These are phyloP conservation scores for Beauveria bassiana DNA, from an alignment of 2,329 filamentous ascomycete genomes.

Conservation along the genomic window DNA sequence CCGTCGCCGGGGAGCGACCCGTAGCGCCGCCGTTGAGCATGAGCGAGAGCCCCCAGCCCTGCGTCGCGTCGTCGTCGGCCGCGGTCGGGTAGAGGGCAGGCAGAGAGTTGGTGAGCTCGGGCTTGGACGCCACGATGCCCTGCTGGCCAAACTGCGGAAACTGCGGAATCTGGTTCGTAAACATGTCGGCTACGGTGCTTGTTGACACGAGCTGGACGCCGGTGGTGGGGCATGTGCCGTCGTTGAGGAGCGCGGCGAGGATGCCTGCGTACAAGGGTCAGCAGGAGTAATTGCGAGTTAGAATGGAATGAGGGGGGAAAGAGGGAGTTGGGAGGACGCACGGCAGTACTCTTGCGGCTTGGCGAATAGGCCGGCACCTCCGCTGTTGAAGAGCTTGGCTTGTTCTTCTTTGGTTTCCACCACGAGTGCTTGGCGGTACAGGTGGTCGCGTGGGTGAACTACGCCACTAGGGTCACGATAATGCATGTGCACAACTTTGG, in stretches of 20 bases:
- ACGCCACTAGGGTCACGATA: slow-evolving; percentile 37
- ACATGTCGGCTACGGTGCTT: slow-evolving; percentile 56
- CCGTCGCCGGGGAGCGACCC: slow-evolving; percentile 43
- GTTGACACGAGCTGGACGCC: slow-evolving; percentile 44
- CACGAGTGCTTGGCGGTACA: slow-evolving; percentile 37
- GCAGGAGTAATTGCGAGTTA: background rate
- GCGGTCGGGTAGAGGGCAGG: slow-evolving; percentile 42
- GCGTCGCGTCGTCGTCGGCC: slow-evolving; percentile 34
- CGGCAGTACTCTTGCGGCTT: slow-evolving; percentile 53
- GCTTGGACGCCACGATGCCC: slow-evolving; percentile 37
- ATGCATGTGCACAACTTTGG: slow-evolving; percentile 50
- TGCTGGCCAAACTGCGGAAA: slow-evolving; percentile 45
- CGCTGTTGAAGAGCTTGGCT: slow-evolving; percentile 44
- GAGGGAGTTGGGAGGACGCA: slow-evolving; percentile 23
- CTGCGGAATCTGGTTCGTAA: slow-evolving; percentile 52
- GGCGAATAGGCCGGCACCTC: slow-evolving; percentile 54
- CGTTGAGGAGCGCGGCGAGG: slow-evolving; percentile 54
- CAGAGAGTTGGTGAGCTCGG: slow-evolving; percentile 37
- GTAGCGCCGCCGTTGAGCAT: slow-evolving; percentile 45
- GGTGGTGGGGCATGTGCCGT: slow-evolving; percentile 52
- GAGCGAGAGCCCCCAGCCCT: slow-evolving; percentile 58
- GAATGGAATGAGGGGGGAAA: background rate
- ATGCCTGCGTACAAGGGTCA: slow-evolving; percentile 34
- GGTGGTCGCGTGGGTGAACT: slow-evolving; percentile 38
- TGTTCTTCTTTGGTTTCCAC: slow-evolving; percentile 34